Conservation (phyloP, 2,329 filamentous ascomycete genomes). For the Colletotrichum graminicola region DNA sequence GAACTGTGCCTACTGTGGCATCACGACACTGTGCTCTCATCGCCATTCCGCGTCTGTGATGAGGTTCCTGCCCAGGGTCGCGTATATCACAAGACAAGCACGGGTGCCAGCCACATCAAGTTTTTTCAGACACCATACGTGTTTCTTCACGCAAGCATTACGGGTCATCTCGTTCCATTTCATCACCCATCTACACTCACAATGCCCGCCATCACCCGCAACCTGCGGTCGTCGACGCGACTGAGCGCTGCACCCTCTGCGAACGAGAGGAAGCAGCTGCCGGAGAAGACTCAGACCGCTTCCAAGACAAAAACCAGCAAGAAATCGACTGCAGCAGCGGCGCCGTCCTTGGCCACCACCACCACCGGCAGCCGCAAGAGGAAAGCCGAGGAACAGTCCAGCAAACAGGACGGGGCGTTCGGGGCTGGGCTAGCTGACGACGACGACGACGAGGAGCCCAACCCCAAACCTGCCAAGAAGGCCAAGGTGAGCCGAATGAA, state of each 20-base stretch:
- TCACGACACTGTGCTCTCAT: constrained; percentile 18
- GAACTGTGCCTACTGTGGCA: not conserved
- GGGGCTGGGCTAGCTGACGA: not conserved
- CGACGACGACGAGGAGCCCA: not conserved
- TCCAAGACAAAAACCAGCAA: not conserved
- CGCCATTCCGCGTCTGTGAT: constrained; percentile 14
- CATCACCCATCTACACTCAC: not conserved
- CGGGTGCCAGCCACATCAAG: not conserved
- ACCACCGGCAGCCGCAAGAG: not conserved
- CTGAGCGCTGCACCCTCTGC: not conserved
- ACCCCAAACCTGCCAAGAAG: constrained; percentile 30
- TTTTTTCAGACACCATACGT: too few species aligned
- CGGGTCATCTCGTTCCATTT: too few species aligned
- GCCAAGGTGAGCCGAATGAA: constrained; percentile 23
- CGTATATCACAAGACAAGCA: not conserved
- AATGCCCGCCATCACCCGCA: constrained; percentile 32
- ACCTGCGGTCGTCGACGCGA: constrained; percentile 37
- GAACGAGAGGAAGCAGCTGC: constrained; percentile 4
- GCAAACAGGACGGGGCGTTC: not conserved
- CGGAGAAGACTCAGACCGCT: constrained; percentile 1
- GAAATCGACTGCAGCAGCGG: not conserved
- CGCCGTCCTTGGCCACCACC: not conserved
- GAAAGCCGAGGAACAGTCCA: constrained; percentile 13
- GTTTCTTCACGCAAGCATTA: not conserved
- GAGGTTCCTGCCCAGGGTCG: not conserved